A percentile compares a stretch with the other conserved stretches of the same genome.
phyloP scores from a whole-genome alignment of 345 rosid genomes.

The Turritis glabra region DNA sequence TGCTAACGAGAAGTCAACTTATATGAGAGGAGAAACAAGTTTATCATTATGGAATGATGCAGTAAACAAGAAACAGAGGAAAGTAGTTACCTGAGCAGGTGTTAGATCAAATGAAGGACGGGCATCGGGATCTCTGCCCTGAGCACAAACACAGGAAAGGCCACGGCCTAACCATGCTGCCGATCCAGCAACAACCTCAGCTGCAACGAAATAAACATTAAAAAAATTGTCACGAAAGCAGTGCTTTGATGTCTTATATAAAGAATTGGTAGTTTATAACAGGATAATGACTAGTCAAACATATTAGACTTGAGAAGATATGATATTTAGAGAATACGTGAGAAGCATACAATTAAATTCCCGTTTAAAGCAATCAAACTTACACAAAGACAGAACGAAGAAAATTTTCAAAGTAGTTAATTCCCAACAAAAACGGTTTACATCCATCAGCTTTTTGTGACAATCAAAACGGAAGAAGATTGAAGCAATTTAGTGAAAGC shows the following conservation, averaged over 20 bases:
- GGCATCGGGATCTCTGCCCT: slow-evolving; percentile 77
- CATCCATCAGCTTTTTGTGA: background rate
- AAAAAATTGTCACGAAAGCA: slow-evolving; percentile 21
- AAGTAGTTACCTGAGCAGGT: slow-evolving; percentile 71
- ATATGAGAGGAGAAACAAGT: background rate
- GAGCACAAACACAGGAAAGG: slow-evolving; percentile 98
- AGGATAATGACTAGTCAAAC: slow-evolving; percentile 21
- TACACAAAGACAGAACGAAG: slow-evolving; percentile 1
- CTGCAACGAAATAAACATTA: slow-evolving; percentile 52
- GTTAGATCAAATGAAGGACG: slow-evolving; percentile 97
- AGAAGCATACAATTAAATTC: slow-evolving; percentile 19
- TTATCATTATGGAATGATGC: background rate
- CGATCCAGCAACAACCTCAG: slow-evolving; percentile 98
- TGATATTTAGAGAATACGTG: slow-evolving; percentile 6
- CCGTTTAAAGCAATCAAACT: background rate
- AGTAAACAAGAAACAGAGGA: background rate
- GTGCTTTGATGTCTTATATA: slow-evolving; percentile 9
- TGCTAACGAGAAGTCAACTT: background rate
- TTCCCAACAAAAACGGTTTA: background rate
- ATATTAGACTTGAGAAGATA: background rate
- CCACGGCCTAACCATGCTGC: slow-evolving; percentile 99
- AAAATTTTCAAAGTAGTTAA: background rate
- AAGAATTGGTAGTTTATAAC: background rate
- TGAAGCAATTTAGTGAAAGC: background rate
- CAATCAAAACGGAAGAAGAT: background rate